Conservation (phyloP, 2,329 filamentous ascomycete species). For the Alternaria metachromatica region DNA sequence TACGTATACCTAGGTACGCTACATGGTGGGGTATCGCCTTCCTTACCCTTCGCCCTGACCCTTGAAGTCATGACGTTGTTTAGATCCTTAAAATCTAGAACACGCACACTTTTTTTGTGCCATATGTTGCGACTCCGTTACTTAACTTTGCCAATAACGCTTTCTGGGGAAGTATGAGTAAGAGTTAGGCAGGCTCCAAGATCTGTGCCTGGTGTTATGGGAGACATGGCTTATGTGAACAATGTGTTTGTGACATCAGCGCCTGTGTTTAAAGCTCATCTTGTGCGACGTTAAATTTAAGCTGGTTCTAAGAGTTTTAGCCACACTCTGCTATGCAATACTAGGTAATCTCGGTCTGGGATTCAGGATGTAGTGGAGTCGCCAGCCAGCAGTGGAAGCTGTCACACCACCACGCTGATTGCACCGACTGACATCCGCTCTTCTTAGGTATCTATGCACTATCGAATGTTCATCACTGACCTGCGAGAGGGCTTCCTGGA, state of each 20-base stretch:
- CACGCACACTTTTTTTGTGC: neutral
- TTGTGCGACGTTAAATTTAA: neutral
- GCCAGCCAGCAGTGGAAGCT: neutral
- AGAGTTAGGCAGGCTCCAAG: neutral
- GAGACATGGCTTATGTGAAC: neutral
- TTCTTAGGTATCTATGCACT: neutral
- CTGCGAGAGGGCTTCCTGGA: neutral
- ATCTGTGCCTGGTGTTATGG: neutral
- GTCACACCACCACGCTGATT: neutral
- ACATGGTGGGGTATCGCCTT: constrained; percentile 3
- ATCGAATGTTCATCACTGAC: neutral
- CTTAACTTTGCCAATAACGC: neutral
- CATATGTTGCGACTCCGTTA: neutral
- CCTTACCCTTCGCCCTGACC: neutral
- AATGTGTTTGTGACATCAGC: neutral
- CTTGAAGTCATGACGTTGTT: constrained; percentile 1
- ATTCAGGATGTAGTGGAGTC: neutral
- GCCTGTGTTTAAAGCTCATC: neutral
- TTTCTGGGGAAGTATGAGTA: neutral
- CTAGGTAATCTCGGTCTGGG: neutral
- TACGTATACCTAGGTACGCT: neutral
- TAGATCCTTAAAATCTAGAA: neutral
- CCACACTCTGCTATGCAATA: neutral
- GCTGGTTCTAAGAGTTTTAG: neutral
- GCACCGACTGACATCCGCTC: neutral